Conservation (phyloP, 2,329 filamentous ascomycete genomes). For the Dactylellina haptotyla region DNA sequence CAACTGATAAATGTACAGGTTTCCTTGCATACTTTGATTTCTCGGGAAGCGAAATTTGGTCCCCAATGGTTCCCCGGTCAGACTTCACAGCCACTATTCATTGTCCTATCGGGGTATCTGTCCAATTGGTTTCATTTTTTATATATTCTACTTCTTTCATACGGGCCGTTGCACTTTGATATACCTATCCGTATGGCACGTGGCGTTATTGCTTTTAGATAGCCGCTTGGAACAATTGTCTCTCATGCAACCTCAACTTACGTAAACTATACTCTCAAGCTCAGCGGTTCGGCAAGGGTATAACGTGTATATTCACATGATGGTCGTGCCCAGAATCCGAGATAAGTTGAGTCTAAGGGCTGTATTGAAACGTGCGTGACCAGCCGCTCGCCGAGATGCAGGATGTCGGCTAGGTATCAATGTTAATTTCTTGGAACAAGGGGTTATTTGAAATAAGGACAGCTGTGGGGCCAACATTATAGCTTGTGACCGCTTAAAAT, state of each 20-base stretch:
- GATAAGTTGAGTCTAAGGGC: too few species aligned
- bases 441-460: slow-evolving; percentile 37
- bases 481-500: not conserved
- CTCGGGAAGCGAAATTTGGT: too few species aligned
- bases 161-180: too few species aligned
- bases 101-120: not conserved
- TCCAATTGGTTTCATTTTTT: not conserved
- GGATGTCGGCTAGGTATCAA: slow-evolving; percentile 19
- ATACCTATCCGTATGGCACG: slow-evolving; percentile 32
- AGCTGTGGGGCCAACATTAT: slow-evolving; percentile 12
- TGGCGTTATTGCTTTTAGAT: slow-evolving; percentile 44
- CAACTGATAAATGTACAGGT: too few species aligned
- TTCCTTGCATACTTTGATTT: too few species aligned
- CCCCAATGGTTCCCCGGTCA: not conserved
- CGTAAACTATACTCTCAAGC: too few species aligned
- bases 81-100: not conserved
- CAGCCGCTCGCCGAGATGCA: slow-evolving; percentile 14
- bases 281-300: too few species aligned
- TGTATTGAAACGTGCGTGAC: too few species aligned
- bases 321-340: too few species aligned
- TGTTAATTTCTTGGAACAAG: slow-evolving; percentile 11
- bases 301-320: too few species aligned
- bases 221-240: too few species aligned
- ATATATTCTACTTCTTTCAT: slow-evolving; percentile 15
- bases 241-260: too few species aligned